Base-by-base conservation (phyloP, 371 early-diverging fungal species). In the Mortierella sp. region DNA sequence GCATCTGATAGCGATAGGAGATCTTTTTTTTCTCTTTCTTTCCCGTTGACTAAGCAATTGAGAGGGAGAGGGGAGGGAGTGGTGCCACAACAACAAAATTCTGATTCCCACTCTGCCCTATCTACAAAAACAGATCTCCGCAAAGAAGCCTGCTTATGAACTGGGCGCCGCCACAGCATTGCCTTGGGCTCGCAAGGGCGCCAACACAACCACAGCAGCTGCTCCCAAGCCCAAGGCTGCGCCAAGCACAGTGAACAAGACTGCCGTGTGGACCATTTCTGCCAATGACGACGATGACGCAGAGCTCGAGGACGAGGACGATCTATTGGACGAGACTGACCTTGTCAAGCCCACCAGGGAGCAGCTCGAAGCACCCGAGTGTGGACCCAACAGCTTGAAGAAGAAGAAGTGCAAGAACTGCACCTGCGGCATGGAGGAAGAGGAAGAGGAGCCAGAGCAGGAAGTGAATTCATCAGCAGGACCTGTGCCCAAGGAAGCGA, bases 401-500 rank as follows among this genome's bases (percentile, higher is more conserved):
- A 85, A 89, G 70, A 96, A 96, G 80, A 96, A 98, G 39, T 98
- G 98, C 86, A 97, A 97, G 85, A 93, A 96, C 83, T 98, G 98
- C 79, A 88, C 92, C 13, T 98, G 98, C 77, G 98, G 98, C 9
- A 87, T 92, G 60, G 97, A 97, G 14, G 92, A 93, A 9, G 88
- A 91, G 77, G 89, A 86, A n/a, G 82, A 84, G 31, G 74, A 60
- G 4, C 66, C 47, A 17, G 51, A 54, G 13, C 61, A 59, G 34
- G 65, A 73, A 21, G 64, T 64, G 45, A 60, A 55, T 29, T 47
- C 39, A 27, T 54, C 60, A 71, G 77, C 64, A 67, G 91, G 64
- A 83, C 92, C 78, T 82, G 95, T 88, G 74, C 93, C 82, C 76
- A 73, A 84, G 85, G 92, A 88, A 69, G 83, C 87, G 10, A 80